Conservation (phyloP, 2,329 filamentous ascomycete species). For the Pseudogymnoascus sp. region DNA sequence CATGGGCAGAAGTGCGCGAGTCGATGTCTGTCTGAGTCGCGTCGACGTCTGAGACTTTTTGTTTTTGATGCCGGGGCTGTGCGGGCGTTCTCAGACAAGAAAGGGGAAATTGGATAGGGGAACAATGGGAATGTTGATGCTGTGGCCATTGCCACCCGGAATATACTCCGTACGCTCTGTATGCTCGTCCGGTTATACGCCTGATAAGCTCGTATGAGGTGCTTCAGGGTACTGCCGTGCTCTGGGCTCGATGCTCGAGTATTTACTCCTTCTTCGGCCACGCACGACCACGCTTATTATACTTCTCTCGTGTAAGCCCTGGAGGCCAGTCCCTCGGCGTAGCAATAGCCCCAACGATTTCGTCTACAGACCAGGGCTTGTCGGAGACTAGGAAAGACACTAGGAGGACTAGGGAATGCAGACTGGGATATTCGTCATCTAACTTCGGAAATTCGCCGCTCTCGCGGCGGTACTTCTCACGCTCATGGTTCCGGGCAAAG, state of each 20-base stretch:
- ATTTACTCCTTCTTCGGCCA: background rate
- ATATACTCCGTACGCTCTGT: background rate
- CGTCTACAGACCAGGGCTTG: conserved; percentile 5
- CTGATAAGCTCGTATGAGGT: background rate
- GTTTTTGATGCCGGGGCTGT: background rate
- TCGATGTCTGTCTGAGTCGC: conserved; percentile 2
- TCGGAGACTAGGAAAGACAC: conserved; percentile 1
- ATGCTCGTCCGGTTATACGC: background rate
- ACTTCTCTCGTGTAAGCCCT: background rate
- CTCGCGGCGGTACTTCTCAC: background rate
- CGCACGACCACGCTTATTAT: background rate
- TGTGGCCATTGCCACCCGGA: background rate
- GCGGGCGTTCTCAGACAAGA: background rate
- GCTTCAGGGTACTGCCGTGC: background rate
- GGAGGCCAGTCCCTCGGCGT: conserved; percentile 2
- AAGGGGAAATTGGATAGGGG: conserved; percentile 7
- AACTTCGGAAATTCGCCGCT: conserved; percentile 8
- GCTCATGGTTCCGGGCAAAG: background rate
- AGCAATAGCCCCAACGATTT: conserved; percentile 1
- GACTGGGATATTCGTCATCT: conserved; percentile 7
- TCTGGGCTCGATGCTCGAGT: background rate
- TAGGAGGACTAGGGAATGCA: background rate
- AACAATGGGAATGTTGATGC: conserved; percentile 4
- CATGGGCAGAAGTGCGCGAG: background rate
- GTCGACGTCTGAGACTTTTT: background rate